Evolutionary conservation across 441 rosid genomes (phyloP).

Genomic region (Erodium moschatum): DNA sequence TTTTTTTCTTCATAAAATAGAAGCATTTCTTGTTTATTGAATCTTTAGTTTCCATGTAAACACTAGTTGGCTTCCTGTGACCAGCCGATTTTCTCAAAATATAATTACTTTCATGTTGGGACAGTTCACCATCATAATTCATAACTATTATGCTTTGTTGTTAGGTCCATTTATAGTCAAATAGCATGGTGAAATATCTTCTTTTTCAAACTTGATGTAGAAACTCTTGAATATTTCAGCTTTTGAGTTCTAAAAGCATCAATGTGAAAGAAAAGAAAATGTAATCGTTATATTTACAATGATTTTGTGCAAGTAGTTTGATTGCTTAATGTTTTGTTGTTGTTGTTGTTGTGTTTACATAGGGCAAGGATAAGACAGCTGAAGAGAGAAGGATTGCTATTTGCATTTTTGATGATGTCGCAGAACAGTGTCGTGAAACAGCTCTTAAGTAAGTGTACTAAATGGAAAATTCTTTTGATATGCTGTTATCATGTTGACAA

Average conservation of each 20-base stretch:
- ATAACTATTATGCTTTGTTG: neutral
- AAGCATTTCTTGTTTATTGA: neutral
- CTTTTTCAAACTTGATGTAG: neutral
- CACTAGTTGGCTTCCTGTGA: too few relatives aligned
- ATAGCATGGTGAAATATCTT: neutral
- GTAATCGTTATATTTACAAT: neutral
- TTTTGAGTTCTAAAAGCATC: neutral
- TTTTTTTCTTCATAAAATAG: neutral
- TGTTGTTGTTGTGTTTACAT: conserved; percentile 11
- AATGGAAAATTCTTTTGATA: neutral
- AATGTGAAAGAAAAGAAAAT: neutral
- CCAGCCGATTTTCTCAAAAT: neutral
- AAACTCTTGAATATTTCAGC: too few relatives aligned
- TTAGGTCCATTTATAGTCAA: too few relatives aligned
- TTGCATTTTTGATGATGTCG: too few relatives aligned
- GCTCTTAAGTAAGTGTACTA: conserved; percentile 66
- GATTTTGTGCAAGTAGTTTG: too few relatives aligned
- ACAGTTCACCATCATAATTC: too few relatives aligned
- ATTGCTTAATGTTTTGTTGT: neutral
- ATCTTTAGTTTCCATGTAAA: too few relatives aligned
- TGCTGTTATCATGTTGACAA: conserved; percentile 9
- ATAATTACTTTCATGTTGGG: too few relatives aligned
- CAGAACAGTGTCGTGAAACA: conserved; percentile 90
- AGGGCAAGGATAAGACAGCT: conserved; percentile 98
- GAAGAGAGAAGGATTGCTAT: conserved; percentile 99